These are phyloP conservation scores for Capsicum pubescens DNA, from an alignment of 257 asterid species.

Conservation along the genomic window DNA sequence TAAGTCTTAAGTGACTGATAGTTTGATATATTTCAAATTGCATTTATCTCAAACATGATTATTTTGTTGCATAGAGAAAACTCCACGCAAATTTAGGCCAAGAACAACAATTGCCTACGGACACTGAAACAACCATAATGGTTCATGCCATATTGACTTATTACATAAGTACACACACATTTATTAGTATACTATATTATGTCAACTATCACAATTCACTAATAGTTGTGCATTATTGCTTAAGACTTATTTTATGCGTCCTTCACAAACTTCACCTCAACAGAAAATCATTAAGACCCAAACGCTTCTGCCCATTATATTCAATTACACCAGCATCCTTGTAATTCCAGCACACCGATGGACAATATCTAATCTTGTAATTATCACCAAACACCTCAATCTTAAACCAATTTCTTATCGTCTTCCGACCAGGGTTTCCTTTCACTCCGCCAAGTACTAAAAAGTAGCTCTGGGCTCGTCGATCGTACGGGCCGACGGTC, in stretches of 20 bases:
- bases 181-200: neutral
- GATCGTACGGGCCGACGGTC: neutral
- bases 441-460: neutral
- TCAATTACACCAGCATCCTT: neutral
- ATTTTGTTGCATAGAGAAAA: neutral
- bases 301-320: neutral
- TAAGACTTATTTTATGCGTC: neutral
- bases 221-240: neutral
- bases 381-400: conserved; percentile 3
- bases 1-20: no score
- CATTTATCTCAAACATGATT: neutral
- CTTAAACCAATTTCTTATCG: neutral
- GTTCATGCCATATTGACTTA: neutral
- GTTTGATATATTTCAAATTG: neutral
- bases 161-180: neutral
- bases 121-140: neutral
- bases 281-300: neutral
- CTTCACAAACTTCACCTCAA: conserved; percentile 13
- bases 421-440: neutral
- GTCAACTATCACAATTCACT: neutral
- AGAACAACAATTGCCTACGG: neutral
- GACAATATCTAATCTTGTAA: neutral
- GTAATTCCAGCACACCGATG: neutral
- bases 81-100: no score
- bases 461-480: neutral